Evolutionary conservation across 768 basidiomycete species (phyloP).

Genomic region (Auricularia cornea): DNA sequence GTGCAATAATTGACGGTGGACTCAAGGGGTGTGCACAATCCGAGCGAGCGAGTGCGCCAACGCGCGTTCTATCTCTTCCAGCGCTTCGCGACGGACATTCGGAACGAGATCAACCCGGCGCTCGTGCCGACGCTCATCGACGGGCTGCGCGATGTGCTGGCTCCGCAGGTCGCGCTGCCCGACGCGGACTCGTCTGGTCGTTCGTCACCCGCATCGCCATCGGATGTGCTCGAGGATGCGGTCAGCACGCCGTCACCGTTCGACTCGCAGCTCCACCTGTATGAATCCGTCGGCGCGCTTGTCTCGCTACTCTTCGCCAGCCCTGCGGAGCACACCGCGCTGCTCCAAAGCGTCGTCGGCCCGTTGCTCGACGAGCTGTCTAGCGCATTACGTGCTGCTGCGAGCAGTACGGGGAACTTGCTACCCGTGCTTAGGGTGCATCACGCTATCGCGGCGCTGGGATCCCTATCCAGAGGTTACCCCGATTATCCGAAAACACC

Average conservation of each 20-base stretch:
- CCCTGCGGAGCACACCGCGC: conserved; percentile 56
- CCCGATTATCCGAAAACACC: conserved; percentile 76
- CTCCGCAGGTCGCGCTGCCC: conserved; percentile 67
- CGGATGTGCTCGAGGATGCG: conserved; percentile 61
- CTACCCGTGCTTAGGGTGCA: conserved; percentile 81
- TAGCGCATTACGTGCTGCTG: conserved; percentile 43
- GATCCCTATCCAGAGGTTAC: conserved; percentile 93
- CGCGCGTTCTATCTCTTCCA: conserved; percentile 89
- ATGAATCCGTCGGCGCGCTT: conserved; percentile 82
- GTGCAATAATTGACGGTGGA: not conserved
- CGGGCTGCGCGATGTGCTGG: conserved; percentile 66
- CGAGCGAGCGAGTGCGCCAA: conserved; percentile 56
- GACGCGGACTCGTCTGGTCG: conserved; percentile 58
- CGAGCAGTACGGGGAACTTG: conserved; percentile 52
- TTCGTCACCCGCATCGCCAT: conserved; percentile 38
- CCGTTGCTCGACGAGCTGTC: conserved; percentile 73
- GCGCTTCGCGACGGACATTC: conserved; percentile 79
- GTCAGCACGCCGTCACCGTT: conserved; percentile 65
- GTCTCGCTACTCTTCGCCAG: conserved; percentile 64
- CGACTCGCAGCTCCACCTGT: conserved; percentile 88
- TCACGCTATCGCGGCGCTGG: conserved; percentile 89
- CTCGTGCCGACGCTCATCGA: conserved; percentile 65
- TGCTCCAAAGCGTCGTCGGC: conserved; percentile 70
- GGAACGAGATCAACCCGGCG: conserved; percentile 65
- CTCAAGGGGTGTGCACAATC: conserved; percentile 77